Percentiles rank a stretch among this genome's conserved stretches.
Conservation (phyloP, 345 rosid species). For the Anacardium occidentale region DNA sequence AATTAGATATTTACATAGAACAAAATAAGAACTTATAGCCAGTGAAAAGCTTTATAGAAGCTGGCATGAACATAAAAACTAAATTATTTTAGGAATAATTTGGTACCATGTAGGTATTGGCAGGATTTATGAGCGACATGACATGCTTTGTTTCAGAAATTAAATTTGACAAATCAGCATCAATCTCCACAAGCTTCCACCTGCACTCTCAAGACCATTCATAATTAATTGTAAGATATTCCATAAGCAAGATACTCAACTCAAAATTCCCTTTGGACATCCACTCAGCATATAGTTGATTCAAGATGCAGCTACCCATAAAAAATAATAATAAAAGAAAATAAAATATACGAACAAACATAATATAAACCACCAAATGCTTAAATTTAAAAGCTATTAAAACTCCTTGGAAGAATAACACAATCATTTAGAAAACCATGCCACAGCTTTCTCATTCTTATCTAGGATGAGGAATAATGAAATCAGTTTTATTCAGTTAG, state of each 20-base stretch:
- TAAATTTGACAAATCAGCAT: slow-evolving; percentile 77
- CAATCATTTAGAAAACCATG: background rate
- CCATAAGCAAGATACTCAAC: slow-evolving; percentile 8
- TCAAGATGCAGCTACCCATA: slow-evolving; percentile 8
- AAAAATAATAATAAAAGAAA: background rate
- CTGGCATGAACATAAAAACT: slow-evolving; percentile 11
- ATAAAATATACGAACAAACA: background rate
- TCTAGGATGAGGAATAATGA: background rate
- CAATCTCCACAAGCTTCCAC: slow-evolving; percentile 90
- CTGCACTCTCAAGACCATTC: slow-evolving; percentile 40
- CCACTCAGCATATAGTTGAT: slow-evolving; percentile 4
- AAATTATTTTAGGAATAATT: slow-evolving; percentile 4
- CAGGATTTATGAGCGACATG: slow-evolving; percentile 79
- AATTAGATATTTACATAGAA: slow-evolving; percentile 11
- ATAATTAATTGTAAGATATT: slow-evolving; percentile 6
- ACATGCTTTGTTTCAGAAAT: slow-evolving; percentile 66
- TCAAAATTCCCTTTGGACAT: slow-evolving; percentile 6
- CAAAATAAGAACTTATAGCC: slow-evolving; percentile 4
- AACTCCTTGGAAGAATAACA: background rate
- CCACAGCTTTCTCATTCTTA: background rate
- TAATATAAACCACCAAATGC: background rate
- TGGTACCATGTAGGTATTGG: slow-evolving; percentile 84
- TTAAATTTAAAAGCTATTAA: background rate
- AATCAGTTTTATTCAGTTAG: too few relatives aligned
- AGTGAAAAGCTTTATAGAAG: slow-evolving; percentile 10